Evolutionary conservation across 1,139 yeast genomes (phyloP).

Genomic region (Pichia sp.): DNA sequence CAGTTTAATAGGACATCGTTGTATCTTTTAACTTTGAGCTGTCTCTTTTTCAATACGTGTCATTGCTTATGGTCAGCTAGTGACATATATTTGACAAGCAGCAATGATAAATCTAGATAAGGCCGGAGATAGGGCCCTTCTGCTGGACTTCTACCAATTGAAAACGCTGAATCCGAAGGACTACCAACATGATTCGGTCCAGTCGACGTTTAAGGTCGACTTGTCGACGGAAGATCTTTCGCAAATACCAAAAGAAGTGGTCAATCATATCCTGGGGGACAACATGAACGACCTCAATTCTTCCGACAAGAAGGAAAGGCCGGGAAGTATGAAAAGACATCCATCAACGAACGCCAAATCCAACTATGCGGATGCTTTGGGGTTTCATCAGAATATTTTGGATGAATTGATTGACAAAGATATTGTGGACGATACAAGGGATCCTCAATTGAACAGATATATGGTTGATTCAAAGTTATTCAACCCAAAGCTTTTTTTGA

Average conservation of each 20-base stretch:
- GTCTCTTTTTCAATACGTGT: no score
- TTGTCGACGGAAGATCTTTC: slow-evolving; percentile 30
- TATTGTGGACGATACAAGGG: slow-evolving; percentile 40
- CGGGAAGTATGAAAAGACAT: slow-evolving; percentile 18
- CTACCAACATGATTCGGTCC: slow-evolving; percentile 35
- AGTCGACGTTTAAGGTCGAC: slow-evolving; percentile 26
- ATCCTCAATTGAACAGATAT: slow-evolving; percentile 44
- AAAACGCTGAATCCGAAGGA: slow-evolving; percentile 38
- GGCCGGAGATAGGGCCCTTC: slow-evolving; percentile 27
- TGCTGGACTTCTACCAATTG: slow-evolving; percentile 40
- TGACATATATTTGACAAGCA: background rate
- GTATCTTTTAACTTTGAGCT: no score
- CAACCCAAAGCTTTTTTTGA: slow-evolving; percentile 64
- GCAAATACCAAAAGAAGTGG: slow-evolving; percentile 33
- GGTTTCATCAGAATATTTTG: slow-evolving; percentile 45
- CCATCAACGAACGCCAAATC: slow-evolving; percentile 12
- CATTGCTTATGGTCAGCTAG: background rate
- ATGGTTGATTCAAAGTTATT: slow-evolving; percentile 70
- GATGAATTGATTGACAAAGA: slow-evolving; percentile 40
- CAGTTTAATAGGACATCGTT: no score
- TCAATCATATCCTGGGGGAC: slow-evolving; percentile 35
- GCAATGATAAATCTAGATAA: slow-evolving; percentile 6
- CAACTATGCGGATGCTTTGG: slow-evolving; percentile 46
- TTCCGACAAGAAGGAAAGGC: slow-evolving; percentile 12
- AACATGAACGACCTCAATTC: slow-evolving; percentile 17